Conservation (phyloP, 805 yeast genomes). For the Metschnikowia drakensbergensis region DNA sequence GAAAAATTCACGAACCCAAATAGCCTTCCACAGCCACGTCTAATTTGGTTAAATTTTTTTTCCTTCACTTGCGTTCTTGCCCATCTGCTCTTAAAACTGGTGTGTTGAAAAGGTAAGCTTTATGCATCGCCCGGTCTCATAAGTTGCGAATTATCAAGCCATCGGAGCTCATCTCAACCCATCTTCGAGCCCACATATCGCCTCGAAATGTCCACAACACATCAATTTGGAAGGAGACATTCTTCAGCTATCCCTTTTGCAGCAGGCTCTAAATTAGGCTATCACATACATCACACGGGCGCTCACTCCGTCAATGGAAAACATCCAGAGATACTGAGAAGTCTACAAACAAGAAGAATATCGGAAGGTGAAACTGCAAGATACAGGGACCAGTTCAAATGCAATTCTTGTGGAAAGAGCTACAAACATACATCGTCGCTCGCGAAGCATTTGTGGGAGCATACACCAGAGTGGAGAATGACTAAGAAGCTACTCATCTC, state of each 20-base stretch:
- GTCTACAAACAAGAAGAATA: slow-evolving; percentile 48
- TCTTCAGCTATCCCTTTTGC: slow-evolving; percentile 18
- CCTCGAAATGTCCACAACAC: slow-evolving; percentile 8
- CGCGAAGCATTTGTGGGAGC: slow-evolving; percentile 90
- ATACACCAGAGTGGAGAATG: slow-evolving; percentile 90
- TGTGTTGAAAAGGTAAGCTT: neutral
- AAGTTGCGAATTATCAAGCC: neutral
- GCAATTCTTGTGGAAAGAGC: slow-evolving; percentile 91
- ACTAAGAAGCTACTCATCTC: slow-evolving; percentile 76
- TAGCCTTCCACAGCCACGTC: neutral
- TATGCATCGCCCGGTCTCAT: neutral
- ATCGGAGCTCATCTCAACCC: slow-evolving; percentile 5
- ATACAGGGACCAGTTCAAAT: slow-evolving; percentile 75
- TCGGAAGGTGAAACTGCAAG: slow-evolving; percentile 86
- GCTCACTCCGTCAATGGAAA: slow-evolving; percentile 1
- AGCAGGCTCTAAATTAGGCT: slow-evolving; percentile 14
- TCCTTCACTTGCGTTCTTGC: neutral
- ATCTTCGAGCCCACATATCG: neutral
- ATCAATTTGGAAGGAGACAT: slow-evolving; percentile 16
- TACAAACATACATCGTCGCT: slow-evolving; percentile 85
- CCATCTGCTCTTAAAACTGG: neutral
- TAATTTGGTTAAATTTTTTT: neutral
- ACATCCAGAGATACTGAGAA: slow-evolving; percentile 8
- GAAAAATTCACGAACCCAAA: slow-evolving; percentile 2
- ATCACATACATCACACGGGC: slow-evolving; percentile 12